These are phyloP conservation scores for Talaromyces verruculosus DNA, from an alignment of 2,329 filamentous ascomycete species.

Conservation along the genomic window DNA sequence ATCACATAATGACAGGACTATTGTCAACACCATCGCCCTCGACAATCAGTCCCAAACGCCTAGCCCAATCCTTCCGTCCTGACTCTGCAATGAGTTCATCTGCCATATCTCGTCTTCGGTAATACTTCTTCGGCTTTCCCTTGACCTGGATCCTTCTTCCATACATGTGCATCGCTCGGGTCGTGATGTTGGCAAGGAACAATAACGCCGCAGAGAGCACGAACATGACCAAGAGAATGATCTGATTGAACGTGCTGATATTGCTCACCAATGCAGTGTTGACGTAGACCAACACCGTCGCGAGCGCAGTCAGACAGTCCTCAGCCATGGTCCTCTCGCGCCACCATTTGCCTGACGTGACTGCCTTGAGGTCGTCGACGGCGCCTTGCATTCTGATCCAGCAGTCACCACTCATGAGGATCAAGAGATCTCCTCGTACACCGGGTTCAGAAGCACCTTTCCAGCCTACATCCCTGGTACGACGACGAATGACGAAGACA, in stretches of 20 bases:
- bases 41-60: slow-evolving; percentile 39
- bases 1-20: slow-evolving; percentile 6
- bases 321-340: slow-evolving; percentile 53
- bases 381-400: slow-evolving; percentile 56
- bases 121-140: slow-evolving; percentile 32
- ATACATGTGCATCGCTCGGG: slow-evolving; percentile 52
- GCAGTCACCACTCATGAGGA: slow-evolving; percentile 55
- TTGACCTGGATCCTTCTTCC: slow-evolving; percentile 43
- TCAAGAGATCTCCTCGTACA: slow-evolving; percentile 49
- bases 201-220: slow-evolving; percentile 56
- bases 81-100: slow-evolving; percentile 41
- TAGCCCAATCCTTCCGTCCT: slow-evolving; percentile 39
- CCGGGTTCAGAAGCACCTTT: slow-evolving; percentile 40
- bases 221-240: slow-evolving; percentile 54
- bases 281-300: slow-evolving; percentile 60
- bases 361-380: slow-evolving; percentile 58
- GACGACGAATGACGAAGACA: slow-evolving; percentile 47
- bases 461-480: slow-evolving; percentile 53
- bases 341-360: slow-evolving; percentile 60
- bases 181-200: slow-evolving; percentile 55
- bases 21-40: slow-evolving; percentile 2
- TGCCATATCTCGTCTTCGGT: slow-evolving; percentile 38
- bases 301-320: slow-evolving; percentile 53
- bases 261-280: slow-evolving; percentile 58
- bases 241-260: slow-evolving; percentile 53